Percentiles rank a stretch among this genome's conserved stretches.
phyloP scores from a whole-genome alignment of 139 green algal species.

The Auxenochlorella pyrenoidosa region DNA sequence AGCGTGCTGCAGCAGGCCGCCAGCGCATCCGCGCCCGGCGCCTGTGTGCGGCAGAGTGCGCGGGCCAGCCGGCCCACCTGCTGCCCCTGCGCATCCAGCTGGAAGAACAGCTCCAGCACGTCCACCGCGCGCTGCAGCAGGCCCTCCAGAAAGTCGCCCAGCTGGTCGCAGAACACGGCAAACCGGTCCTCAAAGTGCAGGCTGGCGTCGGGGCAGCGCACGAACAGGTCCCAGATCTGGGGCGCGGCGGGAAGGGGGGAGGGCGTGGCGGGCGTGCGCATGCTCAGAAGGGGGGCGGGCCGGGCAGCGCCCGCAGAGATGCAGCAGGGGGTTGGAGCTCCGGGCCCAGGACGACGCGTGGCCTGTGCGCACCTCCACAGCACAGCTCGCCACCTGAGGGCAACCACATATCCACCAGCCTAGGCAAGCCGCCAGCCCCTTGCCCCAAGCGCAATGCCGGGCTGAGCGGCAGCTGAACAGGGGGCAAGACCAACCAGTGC shows the following conservation, averaged over 20 bases:
- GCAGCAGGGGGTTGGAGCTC: too few relatives aligned
- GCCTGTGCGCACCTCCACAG: too few relatives aligned
- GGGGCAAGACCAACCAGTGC: too few relatives aligned
- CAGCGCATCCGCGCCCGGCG: too few relatives aligned
- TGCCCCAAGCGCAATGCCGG: background rate
- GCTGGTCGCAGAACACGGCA: conserved; percentile 44
- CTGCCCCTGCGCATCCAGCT: conserved; percentile 17
- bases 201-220: conserved; percentile 13
- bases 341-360: too few relatives aligned
- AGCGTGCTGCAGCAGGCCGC: too few relatives aligned
- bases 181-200: conserved; percentile 39
- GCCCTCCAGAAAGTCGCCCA: conserved; percentile 43
- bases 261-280: background rate
- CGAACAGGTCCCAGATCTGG: conserved; percentile 38
- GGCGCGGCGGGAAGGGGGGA: background rate
- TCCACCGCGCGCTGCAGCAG: conserved; percentile 35
- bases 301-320: too few relatives aligned
- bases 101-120: conserved; percentile 37
- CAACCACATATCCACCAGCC: too few relatives aligned
- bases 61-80: conserved; percentile 5
- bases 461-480: too few relatives aligned
- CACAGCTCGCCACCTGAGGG: too few relatives aligned
- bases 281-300: background rate
- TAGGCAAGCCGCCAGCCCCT: too few relatives aligned
- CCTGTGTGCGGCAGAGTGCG: too few relatives aligned